These are phyloP conservation scores for Saturnispora gosingensis DNA, from an alignment of 805 yeast species.

Conservation along the genomic window DNA sequence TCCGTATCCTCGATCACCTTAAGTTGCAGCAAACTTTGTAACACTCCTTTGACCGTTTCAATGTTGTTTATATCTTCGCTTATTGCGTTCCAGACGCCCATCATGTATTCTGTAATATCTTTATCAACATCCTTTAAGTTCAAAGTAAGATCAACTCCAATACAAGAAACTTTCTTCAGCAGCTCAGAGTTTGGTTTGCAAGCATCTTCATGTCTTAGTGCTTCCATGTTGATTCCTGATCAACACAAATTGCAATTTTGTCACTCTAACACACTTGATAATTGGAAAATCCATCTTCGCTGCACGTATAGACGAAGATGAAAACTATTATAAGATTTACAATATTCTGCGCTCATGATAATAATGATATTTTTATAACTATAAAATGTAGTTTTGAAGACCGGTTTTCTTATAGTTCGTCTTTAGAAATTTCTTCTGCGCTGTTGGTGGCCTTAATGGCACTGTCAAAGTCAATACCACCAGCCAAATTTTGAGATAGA, in stretches of 20 bases:
- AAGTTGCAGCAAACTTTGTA: background rate
- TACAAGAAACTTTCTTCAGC: background rate
- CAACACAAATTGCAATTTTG: background rate
- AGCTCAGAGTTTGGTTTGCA: background rate
- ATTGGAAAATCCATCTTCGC: background rate
- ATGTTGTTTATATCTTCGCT: background rate
- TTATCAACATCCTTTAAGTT: background rate
- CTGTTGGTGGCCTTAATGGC: slow-evolving; percentile 10
- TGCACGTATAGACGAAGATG: background rate
- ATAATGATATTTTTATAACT: background rate
- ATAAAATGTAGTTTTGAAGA: background rate
- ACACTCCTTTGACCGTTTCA: background rate
- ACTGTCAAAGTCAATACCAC: slow-evolving; percentile 15
- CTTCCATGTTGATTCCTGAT: background rate
- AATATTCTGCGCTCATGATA: background rate
- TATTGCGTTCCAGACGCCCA: background rate
- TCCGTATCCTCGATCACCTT: background rate
- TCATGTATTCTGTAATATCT: background rate
- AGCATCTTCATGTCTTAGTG: background rate
- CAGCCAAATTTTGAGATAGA: slow-evolving; percentile 5
- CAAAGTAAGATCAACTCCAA: background rate
- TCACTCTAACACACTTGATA: background rate
- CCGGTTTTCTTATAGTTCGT: slow-evolving; percentile 5
- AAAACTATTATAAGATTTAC: background rate
- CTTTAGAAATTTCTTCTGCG: slow-evolving; percentile 2